phyloP scores from a whole-genome alignment of 768 basidiomycete genomes.

The Panaeolus papilionaceus region DNA sequence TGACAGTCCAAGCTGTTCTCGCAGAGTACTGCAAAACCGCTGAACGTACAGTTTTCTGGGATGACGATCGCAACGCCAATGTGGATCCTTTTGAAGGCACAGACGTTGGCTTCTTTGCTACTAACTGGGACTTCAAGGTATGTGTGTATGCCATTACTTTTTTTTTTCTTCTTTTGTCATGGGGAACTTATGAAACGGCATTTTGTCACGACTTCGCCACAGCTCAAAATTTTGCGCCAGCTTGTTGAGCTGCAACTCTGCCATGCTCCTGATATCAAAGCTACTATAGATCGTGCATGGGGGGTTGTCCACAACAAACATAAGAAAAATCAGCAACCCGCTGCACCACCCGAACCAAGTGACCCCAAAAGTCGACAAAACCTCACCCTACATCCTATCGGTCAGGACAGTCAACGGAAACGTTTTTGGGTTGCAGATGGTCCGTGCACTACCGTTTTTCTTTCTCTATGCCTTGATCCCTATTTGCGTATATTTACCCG shows the following conservation, averaged over 20 bases:
- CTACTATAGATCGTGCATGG: slow-evolving; percentile 83
- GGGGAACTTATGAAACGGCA: not conserved
- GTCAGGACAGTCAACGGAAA: slow-evolving; percentile 76
- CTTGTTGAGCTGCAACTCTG: slow-evolving; percentile 85
- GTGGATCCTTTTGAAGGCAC: slow-evolving; percentile 74
- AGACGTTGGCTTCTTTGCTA: slow-evolving; percentile 77
- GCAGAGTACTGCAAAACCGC: slow-evolving; percentile 75
- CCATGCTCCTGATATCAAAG: slow-evolving; percentile 73
- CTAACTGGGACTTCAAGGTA: slow-evolving; percentile 86
- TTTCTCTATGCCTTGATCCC: slow-evolving; percentile 31
- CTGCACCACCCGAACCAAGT: slow-evolving; percentile 58
- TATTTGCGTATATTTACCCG: slow-evolving; percentile 82
- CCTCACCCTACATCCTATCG: slow-evolving; percentile 72
- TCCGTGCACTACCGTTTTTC: slow-evolving; percentile 62
- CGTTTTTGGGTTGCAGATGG: slow-evolving; percentile 91
- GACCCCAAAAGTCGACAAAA: slow-evolving; percentile 72
- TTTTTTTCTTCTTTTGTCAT: slow-evolving; percentile 28
- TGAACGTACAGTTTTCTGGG: slow-evolving; percentile 83
- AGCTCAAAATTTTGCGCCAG: slow-evolving; percentile 86
- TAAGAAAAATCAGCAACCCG: slow-evolving; percentile 75
- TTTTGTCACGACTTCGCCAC: slow-evolving; percentile 16
- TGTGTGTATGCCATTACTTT: slow-evolving; percentile 33
- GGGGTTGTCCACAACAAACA: slow-evolving; percentile 85
- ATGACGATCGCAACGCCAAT: slow-evolving; percentile 69
- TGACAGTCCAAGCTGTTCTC: slow-evolving; percentile 72